Percentiles rank a stretch among this genome's conserved stretches.
phyloP scores from a whole-genome alignment of 805 yeast species.

The Barnettozyma sucrosica region DNA sequence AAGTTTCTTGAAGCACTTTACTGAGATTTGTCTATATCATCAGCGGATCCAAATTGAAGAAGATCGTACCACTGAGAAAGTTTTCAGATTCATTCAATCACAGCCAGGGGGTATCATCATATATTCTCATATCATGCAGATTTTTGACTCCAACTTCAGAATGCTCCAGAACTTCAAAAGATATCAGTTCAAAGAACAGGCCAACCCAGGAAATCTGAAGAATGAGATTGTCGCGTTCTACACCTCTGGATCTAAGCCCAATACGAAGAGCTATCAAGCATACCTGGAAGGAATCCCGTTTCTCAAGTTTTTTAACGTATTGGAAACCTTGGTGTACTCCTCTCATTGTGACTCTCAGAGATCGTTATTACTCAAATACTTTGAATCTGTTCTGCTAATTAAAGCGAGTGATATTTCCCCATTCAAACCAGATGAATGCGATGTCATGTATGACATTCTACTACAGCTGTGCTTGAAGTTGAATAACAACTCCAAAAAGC shows the following conservation, averaged over 20 bases:
- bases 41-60: background rate
- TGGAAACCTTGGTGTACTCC: constrained; percentile 8
- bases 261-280: constrained; percentile 6
- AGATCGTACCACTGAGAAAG: background rate
- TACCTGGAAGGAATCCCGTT: constrained; percentile 10
- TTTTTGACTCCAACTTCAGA: constrained; percentile 18
- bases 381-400: constrained; percentile 20
- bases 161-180: constrained; percentile 17
- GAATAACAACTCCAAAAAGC: constrained; percentile 3
- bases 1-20: constrained; percentile 56
- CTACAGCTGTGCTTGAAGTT: constrained; percentile 24
- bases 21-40: constrained; percentile 16
- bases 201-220: constrained; percentile 7
- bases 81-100: background rate
- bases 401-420: constrained; percentile 31
- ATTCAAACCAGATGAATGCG: constrained; percentile 35
- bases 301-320: constrained; percentile 10
- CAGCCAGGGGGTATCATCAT: constrained; percentile 23
- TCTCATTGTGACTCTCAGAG: background rate
- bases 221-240: constrained; percentile 15
- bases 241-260: constrained; percentile 2
- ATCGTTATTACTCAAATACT: constrained; percentile 4
- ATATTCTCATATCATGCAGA: constrained; percentile 20
- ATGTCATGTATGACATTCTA: constrained; percentile 36
- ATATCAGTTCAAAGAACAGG: constrained; percentile 11